Conservation (phyloP, 306 rosid species). For the Corylus americana region DNA sequence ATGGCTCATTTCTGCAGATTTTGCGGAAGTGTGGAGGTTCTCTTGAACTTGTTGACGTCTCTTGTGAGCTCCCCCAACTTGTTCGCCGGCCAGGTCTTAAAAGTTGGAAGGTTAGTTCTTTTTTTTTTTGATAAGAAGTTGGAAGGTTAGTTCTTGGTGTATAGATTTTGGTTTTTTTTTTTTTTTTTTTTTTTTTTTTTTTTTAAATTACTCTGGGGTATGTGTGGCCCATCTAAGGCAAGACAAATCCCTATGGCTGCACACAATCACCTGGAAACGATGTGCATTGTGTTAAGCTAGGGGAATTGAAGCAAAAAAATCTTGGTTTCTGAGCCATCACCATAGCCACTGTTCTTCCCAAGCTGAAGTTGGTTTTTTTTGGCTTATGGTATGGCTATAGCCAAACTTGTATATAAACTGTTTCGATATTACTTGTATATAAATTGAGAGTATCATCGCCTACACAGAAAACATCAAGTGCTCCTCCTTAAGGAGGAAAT, state of each 20-base stretch:
- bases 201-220: not conserved
- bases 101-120: conserved; percentile 56
- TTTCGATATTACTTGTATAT: not conserved
- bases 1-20: conserved; percentile 47
- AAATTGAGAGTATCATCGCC: not conserved
- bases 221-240: not conserved
- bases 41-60: conserved; percentile 83
- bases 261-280: not conserved
- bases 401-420: no score
- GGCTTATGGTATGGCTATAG: not conserved
- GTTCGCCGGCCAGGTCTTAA: conserved; percentile 80
- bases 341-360: not conserved
- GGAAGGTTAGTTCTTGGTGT: conserved; percentile 29
- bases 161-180: no score
- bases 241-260: not conserved
- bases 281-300: not conserved
- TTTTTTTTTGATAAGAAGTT: no score
- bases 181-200: not conserved
- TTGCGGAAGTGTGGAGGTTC: conserved; percentile 78
- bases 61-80: conserved; percentile 88
- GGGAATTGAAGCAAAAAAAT: not conserved
- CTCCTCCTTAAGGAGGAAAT: not conserved
- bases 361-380: not conserved
- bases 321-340: not conserved
- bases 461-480: not conserved